Evolutionary conservation across 306 rosid species (phyloP).

Genomic region (Vigna mungo): DNA sequence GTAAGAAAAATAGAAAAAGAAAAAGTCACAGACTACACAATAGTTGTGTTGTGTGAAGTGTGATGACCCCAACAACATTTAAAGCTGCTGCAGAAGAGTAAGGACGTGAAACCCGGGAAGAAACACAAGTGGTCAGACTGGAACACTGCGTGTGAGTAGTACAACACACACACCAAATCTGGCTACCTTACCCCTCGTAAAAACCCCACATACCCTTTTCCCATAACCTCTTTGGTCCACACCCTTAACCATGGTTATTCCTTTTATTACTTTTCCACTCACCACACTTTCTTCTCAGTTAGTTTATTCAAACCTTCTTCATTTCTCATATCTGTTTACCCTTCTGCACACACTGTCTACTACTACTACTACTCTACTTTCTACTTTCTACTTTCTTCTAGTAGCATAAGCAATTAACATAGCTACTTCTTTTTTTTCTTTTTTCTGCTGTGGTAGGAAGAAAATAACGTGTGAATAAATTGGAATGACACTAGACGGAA

Average conservation of each 20-base stretch:
- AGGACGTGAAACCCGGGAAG: slow-evolving; percentile 56
- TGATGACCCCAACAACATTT: slow-evolving; percentile 37
- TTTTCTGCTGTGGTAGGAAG: not conserved
- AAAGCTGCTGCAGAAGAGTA: slow-evolving; percentile 27
- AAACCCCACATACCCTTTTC: slow-evolving; percentile 39
- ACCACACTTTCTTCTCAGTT: not conserved
- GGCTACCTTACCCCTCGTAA: slow-evolving; percentile 24
- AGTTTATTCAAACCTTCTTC: slow-evolving; percentile 23
- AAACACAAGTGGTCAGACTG: slow-evolving; percentile 68
- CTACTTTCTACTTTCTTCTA: slow-evolving; percentile 1
- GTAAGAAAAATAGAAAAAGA: not conserved
- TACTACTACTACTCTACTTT: slow-evolving; percentile 17
- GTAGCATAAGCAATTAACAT: slow-evolving; percentile 14
- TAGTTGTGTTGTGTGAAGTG: not conserved
- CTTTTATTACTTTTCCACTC: slow-evolving; percentile 3
- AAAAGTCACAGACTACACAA: too few relatives aligned
- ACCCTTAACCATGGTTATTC: slow-evolving; percentile 59
- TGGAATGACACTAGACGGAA: slow-evolving; percentile 14
- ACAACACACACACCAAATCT: slow-evolving; percentile 47
- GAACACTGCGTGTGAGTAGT: slow-evolving; percentile 45
- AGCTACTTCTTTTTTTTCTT: not conserved
- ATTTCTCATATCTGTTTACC: not conserved
- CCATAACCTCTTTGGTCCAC: slow-evolving; percentile 41
- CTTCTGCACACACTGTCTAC: not conserved
- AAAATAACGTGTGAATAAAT: not conserved